Evolutionary conservation across 257 asterid genomes (phyloP).

Genomic region (Nicotiana benthamiana): DNA sequence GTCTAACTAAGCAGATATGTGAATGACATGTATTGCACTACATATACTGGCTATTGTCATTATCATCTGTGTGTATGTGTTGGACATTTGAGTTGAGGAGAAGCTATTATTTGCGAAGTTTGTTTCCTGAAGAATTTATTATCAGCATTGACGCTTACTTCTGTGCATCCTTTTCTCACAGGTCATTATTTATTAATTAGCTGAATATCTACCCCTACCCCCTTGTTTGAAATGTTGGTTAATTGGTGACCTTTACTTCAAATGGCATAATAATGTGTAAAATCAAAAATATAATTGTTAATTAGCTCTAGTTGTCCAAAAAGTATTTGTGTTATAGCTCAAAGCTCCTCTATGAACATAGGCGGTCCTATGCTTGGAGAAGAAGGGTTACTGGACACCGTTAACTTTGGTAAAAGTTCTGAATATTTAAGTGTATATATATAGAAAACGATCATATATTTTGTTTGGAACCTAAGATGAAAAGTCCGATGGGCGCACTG

Average conservation of each 20-base stretch:
- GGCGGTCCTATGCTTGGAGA: too few relatives aligned
- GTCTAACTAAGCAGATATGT: neutral
- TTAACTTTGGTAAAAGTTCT: too few relatives aligned
- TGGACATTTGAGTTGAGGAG: neutral
- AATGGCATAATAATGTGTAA: neutral
- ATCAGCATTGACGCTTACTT: neutral
- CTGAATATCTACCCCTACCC: neutral
- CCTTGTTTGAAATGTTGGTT: neutral
- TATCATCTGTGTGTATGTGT: neutral
- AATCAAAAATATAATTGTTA: too few relatives aligned
- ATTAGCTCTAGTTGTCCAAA: neutral
- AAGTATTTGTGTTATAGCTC: neutral
- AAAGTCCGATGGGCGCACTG: too few relatives aligned
- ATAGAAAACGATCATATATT: too few relatives aligned
- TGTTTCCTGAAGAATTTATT: neutral
- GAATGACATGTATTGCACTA: neutral
- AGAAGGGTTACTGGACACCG: too few relatives aligned
- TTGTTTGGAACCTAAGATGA: too few relatives aligned
- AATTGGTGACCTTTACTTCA: too few relatives aligned
- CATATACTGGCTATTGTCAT: neutral
- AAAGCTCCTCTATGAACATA: neutral
- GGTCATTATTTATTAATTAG: neutral
- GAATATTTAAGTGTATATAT: too few relatives aligned
- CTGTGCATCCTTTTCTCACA: neutral
- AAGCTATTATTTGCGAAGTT: neutral